Conservation (phyloP, 2,329 filamentous ascomycete species). For the Epicoccum nigrum region DNA sequence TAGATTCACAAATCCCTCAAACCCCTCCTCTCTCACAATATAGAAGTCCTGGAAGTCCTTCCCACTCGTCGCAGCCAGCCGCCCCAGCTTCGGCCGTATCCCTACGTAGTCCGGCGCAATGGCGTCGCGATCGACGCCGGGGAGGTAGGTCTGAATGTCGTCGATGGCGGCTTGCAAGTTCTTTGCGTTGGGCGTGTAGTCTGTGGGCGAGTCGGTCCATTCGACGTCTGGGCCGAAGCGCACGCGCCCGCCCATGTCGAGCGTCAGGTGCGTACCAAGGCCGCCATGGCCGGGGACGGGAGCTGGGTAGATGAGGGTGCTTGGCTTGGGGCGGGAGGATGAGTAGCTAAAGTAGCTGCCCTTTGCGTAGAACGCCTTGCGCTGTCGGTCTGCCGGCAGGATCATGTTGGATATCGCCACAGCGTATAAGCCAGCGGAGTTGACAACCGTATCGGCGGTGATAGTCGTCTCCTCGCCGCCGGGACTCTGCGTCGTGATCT, state of each 20-base stretch:
- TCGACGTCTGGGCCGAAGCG: conserved; percentile 95
- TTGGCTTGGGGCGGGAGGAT: conserved; percentile 67
- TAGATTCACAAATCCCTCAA: conserved; percentile 83
- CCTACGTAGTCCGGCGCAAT: conserved; percentile 87
- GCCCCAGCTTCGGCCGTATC: conserved; percentile 82
- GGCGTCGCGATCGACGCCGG: conserved; percentile 68
- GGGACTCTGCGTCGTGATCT: conserved; percentile 59
- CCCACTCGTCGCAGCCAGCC: conserved; percentile 64
- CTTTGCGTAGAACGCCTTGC: conserved; percentile 81
- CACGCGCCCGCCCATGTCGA: conserved; percentile 83
- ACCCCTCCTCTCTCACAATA: conserved; percentile 77
- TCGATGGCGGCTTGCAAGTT: conserved; percentile 70
- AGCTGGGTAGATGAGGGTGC: conserved; percentile 84
- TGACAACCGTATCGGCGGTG: conserved; percentile 78
- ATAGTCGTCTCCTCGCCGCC: conserved; percentile 61
- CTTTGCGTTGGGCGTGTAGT: conserved; percentile 70
- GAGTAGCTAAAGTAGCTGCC: conserved; percentile 93
- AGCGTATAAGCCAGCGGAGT: conserved; percentile 82
- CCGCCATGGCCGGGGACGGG: conserved; percentile 82
- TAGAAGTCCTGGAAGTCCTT: conserved; percentile 84
- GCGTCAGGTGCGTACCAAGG: conserved; percentile 89
- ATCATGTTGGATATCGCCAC: conserved; percentile 83
- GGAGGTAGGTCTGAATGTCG: conserved; percentile 81
- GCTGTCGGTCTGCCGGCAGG: conserved; percentile 61
- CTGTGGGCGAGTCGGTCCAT: conserved; percentile 76